These are phyloP conservation scores for Chaetomium cochliodes DNA, from an alignment of 495 filamentous ascomycete genomes.

Conservation along the genomic window DNA sequence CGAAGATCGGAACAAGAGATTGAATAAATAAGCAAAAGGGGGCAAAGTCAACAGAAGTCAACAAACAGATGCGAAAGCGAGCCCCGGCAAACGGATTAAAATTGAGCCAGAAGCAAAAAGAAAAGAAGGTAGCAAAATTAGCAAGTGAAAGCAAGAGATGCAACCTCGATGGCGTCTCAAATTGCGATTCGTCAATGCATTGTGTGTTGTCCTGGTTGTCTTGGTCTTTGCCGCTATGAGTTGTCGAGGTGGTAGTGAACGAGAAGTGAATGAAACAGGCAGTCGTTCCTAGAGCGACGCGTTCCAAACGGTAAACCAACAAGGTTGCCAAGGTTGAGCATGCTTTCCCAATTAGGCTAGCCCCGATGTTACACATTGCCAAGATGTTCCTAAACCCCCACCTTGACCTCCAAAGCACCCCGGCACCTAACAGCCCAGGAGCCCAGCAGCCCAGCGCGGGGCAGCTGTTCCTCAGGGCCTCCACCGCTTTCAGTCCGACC, in stretches of 20 bases:
- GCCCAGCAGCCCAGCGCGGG: constrained; percentile 6
- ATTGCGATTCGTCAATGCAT: constrained; percentile 4
- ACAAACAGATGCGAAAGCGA: background rate
- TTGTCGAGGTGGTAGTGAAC: background rate
- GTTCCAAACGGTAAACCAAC: background rate
- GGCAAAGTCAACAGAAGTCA: background rate
- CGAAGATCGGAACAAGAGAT: constrained; percentile 1
- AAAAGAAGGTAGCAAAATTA: constrained; percentile 2
- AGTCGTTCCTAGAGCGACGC: constrained; percentile 15
- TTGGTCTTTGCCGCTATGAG: background rate
- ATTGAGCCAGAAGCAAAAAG: background rate
- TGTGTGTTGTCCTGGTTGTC: background rate
- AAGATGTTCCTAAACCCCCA: background rate
- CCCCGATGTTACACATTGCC: background rate
- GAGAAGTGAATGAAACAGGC: background rate
- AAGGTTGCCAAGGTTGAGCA: background rate
- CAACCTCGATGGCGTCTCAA: background rate
- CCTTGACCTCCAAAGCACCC: background rate
- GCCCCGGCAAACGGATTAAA: background rate
- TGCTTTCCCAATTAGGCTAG: constrained; percentile 2
- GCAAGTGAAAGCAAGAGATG: background rate
- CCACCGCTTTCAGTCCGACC: background rate
- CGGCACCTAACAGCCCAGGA: background rate
- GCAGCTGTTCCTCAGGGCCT: background rate
- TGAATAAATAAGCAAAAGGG: constrained; percentile 6